A percentile compares a stretch with the other conserved stretches of the same genome.
Evolutionary conservation across 2,329 filamentous ascomycete genomes (phyloP).

Genomic region (Fusarium decemcellulare): DNA sequence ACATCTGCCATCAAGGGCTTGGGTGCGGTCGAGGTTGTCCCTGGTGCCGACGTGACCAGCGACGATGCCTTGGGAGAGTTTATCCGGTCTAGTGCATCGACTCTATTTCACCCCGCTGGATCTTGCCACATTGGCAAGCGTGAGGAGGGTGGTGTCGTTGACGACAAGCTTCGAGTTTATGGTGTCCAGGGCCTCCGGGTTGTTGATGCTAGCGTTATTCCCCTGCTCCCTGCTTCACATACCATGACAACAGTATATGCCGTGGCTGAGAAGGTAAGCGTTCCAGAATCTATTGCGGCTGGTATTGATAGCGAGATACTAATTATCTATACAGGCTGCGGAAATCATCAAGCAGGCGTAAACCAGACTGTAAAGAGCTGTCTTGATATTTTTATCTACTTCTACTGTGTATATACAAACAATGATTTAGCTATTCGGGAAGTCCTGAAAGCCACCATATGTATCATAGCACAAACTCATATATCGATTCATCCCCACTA

Average conservation of each 20-base stretch:
- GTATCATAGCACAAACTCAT: too few species aligned
- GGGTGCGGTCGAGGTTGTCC: conserved; percentile 22
- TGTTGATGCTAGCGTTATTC: conserved; percentile 53
- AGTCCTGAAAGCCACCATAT: too few species aligned
- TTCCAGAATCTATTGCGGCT: too few species aligned
- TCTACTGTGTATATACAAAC: too few species aligned
- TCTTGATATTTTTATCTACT: too few species aligned
- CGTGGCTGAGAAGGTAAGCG: conserved; percentile 47
- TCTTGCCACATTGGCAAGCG: conserved; percentile 56
- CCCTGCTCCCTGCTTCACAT: conserved; percentile 42
- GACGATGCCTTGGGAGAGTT: conserved; percentile 32
- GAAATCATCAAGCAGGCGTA: conserved; percentile 27
- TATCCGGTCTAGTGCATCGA: conserved; percentile 25
- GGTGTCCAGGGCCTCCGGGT: conserved; percentile 48
- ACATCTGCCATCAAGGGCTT: conserved; percentile 22
- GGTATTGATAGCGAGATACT: fast-evolving
- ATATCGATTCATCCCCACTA: too few species aligned
- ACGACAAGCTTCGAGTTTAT: conserved; percentile 42
- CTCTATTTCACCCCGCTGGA: conserved; percentile 38
- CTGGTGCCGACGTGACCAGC: conserved; percentile 25
- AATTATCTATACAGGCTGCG: conserved; percentile 14
- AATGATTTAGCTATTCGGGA: too few species aligned
- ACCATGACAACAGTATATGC: conserved; percentile 48
- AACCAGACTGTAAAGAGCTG: too few species aligned
- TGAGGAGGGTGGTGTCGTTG: conserved; percentile 56